Evolutionary conservation across 2,329 filamentous ascomycete genomes (phyloP).

Genomic region (Penicillium sp.): DNA sequence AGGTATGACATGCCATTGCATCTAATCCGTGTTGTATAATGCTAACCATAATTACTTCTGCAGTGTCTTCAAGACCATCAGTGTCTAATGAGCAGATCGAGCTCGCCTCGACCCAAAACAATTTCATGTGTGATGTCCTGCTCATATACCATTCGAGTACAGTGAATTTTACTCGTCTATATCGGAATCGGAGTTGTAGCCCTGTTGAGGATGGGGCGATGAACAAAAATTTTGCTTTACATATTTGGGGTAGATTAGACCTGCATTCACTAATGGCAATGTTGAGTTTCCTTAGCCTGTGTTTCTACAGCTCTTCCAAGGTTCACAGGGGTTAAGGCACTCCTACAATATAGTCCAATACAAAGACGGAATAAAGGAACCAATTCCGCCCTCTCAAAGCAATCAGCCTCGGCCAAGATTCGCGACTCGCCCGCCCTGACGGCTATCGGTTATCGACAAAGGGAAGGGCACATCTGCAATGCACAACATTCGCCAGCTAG

Average conservation of each 20-base stretch:
- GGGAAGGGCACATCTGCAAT: constrained; percentile 11
- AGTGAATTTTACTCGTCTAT: constrained; percentile 17
- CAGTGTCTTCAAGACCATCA: constrained; percentile 77
- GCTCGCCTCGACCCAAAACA: constrained; percentile 10
- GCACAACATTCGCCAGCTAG: constrained; percentile 9
- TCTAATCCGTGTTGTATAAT: background rate
- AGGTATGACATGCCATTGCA: constrained; percentile 42
- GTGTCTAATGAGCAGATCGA: constrained; percentile 51
- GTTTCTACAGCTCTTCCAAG: background rate
- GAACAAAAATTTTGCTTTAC: constrained; percentile 11
- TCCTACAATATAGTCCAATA: background rate
- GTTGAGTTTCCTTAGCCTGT: background rate
- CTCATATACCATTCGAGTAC: constrained; percentile 26
- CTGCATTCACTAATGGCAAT: constrained; percentile 6
- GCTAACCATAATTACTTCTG: constrained; percentile 16
- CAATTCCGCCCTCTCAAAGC: constrained; percentile 7
- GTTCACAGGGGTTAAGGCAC: too few relatives aligned
- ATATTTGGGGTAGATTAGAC: constrained; percentile 8
- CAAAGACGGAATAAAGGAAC: constrained; percentile 2
- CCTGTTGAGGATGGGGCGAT: constrained; percentile 13
- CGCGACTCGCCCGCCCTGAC: background rate
- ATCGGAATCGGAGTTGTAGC: constrained; percentile 16
- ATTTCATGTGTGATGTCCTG: constrained; percentile 25
- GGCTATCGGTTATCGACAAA: constrained; percentile 1
- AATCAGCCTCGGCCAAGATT: background rate